A percentile compares a stretch with the other conserved stretches of the same genome.
Evolutionary conservation across 2,329 filamentous ascomycete genomes (phyloP).

Genomic region (Chrysoporthe cubensis): DNA sequence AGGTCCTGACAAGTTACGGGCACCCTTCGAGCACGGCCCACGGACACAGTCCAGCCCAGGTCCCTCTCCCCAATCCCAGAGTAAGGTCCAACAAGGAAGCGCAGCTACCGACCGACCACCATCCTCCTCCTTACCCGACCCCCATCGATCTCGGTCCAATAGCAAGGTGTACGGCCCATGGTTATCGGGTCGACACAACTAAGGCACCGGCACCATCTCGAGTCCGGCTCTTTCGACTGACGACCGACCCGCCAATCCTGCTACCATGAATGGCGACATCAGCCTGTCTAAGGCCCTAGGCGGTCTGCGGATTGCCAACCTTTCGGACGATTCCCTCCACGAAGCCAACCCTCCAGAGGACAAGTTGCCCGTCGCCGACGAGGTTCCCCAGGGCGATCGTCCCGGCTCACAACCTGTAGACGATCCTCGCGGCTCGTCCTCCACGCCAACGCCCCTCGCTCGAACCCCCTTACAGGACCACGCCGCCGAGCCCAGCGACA

Average conservation of each 20-base stretch:
- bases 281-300: slow-evolving; percentile 91
- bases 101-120: slow-evolving; percentile 21
- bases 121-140: slow-evolving; percentile 16
- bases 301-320: slow-evolving; percentile 95
- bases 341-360: slow-evolving; percentile 39
- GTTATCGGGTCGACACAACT: slow-evolving; percentile 16
- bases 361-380: slow-evolving; percentile 38
- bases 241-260: slow-evolving; percentile 21
- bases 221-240: slow-evolving; percentile 24
- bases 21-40: slow-evolving; percentile 23
- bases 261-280: slow-evolving; percentile 85
- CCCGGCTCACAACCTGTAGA: slow-evolving; percentile 28
- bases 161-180: slow-evolving; percentile 17
- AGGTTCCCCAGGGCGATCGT: slow-evolving; percentile 33
- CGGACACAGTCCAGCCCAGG: background rate
- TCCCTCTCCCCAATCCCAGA: slow-evolving; percentile 1
- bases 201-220: slow-evolving; percentile 23
- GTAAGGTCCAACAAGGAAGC: slow-evolving; percentile 13
- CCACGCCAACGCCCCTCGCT: slow-evolving; percentile 28
- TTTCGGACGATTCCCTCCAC: slow-evolving; percentile 67
- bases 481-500: slow-evolving; percentile 11
- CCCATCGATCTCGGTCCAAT: background rate
- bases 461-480: slow-evolving; percentile 22
- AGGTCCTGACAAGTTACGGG: slow-evolving; percentile 19
- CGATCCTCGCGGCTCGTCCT: slow-evolving; percentile 14